These are phyloP conservation scores for Rhodotorula taiwanensis DNA, from an alignment of 768 basidiomycete species.

Conservation along the genomic window DNA sequence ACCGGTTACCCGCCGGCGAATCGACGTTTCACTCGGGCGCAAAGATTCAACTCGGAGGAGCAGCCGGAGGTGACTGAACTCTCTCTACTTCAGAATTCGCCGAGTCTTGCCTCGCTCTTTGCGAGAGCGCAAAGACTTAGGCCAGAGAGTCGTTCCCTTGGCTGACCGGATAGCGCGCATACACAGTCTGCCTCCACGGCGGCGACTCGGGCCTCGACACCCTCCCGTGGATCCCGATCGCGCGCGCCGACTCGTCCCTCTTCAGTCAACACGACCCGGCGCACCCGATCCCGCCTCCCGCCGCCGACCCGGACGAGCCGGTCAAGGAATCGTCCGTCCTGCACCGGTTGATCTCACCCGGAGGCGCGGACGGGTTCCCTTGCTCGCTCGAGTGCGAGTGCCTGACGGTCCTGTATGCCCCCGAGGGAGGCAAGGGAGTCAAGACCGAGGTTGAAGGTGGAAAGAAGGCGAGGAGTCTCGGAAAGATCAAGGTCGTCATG, in stretches of 20 bases:
- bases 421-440: not conserved
- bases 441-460: not conserved
- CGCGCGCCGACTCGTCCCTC: constrained; percentile 13
- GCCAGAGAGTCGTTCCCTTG: no score
- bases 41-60: constrained; percentile 1
- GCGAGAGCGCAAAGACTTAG: not conserved
- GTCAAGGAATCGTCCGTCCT: not conserved
- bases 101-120: no score
- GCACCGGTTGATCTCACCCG: constrained; percentile 23
- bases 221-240: constrained; percentile 18
- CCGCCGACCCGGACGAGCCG: constrained; percentile 11
- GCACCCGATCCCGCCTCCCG: constrained; percentile 12
- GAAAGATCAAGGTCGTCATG: constrained; percentile 24
- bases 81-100: no score
- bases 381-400: constrained; percentile 28
- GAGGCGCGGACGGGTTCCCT: constrained; percentile 31
- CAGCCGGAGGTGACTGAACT: constrained; percentile 13
- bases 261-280: constrained; percentile 19
- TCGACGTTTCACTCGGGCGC: not conserved
- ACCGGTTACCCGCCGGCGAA: constrained; percentile 26
- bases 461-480: not conserved
- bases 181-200: constrained; percentile 32
- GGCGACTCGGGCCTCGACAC: constrained; percentile 30
- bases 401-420: constrained; percentile 4
- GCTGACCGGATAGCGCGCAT: no score